Evolutionary conservation across 768 basidiomycete genomes (phyloP).

Genomic region (Solioccasus polychromus): DNA sequence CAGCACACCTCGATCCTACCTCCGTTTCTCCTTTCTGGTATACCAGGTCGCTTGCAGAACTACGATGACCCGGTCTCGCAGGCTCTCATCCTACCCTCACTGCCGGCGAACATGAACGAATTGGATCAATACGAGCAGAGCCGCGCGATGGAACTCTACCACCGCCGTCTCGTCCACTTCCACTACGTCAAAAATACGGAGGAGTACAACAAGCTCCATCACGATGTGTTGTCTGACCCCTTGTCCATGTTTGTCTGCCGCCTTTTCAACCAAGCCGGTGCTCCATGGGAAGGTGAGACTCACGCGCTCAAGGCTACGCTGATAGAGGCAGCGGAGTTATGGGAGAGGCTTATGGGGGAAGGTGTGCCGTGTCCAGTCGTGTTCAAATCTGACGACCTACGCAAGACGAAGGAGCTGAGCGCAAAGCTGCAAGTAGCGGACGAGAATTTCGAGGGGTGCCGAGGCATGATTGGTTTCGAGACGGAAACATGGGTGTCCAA

Average conservation of each 20-base stretch:
- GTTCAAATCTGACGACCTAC: not conserved
- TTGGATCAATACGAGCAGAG: not conserved
- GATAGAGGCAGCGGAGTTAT: not conserved
- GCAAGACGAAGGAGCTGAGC: not conserved
- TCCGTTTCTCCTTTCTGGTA: conserved; percentile 44
- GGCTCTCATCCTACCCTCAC: not conserved
- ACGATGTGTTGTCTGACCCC: not conserved
- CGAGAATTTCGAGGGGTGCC: not conserved
- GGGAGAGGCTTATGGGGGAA: not conserved
- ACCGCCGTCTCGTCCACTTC: not conserved
- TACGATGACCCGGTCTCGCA: not conserved
- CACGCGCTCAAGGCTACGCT: not conserved
- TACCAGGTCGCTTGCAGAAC: not conserved
- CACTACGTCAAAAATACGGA: conserved; percentile 1
- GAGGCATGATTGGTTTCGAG: not conserved
- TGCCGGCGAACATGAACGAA: not conserved
- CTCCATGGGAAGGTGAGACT: conserved; percentile 3
- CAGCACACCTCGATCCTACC: conserved; percentile 56
- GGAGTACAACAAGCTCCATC: not conserved
- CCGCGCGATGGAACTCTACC: not conserved
- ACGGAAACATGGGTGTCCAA: not conserved
- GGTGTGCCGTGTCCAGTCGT: not conserved
- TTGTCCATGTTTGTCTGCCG: not conserved
- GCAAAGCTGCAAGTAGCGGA: not conserved
- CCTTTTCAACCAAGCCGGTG: conserved; percentile 13